Evolutionary conservation across 495 filamentous ascomycete genomes (phyloP), one percentile per base, ranked within the genome.

Genomic region (Xylaria flabelliformis): DNA sequence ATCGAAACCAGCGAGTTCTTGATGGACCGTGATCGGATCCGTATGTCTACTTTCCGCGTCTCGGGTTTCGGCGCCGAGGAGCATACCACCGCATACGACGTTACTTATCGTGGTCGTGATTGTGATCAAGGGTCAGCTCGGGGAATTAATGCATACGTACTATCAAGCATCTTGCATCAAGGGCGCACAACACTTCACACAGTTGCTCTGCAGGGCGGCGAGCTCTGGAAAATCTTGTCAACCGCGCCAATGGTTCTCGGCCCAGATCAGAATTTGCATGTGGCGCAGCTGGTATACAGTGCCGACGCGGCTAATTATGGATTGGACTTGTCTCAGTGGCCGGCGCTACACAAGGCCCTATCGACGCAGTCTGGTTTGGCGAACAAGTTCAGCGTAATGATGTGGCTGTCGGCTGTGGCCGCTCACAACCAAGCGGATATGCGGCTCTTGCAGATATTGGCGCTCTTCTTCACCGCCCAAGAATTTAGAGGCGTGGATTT

Each of bases 1-100:
- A 69, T 61, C 8, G 41, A 69, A 1, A 62, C 42, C 1, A 10
- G 39, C 26, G 29, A 48, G 21, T 62, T 62, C 44, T 26, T 70
- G 42, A 70, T 83, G 5, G 46, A 76, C 0, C 81, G 89, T 19
- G 84, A 84, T 41, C 58, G 73, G 2, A 84, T 88, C 69, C 82
- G 89, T 4, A 82, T 83, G 41, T 81, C 88, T 0, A 74, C 73
- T 0, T 88, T 88, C 74, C 82, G 83, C 19, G 78, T 86, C 1
- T 75, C 80, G 17, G 84, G 81, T 0, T 91, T 87, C 72, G 90
- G 89, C 12, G 86, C 86, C 0, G 89, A 90, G 72, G 61, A 76
- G 13, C 76, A 83, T 72, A 86, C 79, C 0, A 59, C 70, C 0
- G 41, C n/a, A 0, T 21, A 74, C 41, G 87, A 90, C 73, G 6